These are phyloP conservation scores for Candida peoriensis DNA, from an alignment of 805 yeast genomes.

Conservation along the genomic window DNA sequence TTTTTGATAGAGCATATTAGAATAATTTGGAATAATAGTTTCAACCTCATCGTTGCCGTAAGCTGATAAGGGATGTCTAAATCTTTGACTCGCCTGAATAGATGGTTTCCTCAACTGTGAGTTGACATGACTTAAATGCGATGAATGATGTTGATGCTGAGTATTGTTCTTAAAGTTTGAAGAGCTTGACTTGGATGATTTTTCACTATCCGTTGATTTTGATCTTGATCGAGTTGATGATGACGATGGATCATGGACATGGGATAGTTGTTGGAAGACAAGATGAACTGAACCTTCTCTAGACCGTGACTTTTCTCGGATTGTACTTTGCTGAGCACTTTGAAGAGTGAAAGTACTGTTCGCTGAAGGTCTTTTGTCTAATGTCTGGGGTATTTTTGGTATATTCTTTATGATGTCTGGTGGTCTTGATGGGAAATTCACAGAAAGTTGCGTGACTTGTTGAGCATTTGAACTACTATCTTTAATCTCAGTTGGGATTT, in stretches of 20 bases:
- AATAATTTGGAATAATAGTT: neutral
- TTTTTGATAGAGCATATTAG: neutral
- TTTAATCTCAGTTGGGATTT: too few relatives aligned
- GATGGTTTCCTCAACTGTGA: neutral
- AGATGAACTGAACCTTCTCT: too few relatives aligned
- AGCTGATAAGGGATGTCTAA: neutral
- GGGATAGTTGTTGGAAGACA: too few relatives aligned
- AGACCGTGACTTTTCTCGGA: too few relatives aligned
- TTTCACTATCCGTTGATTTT: neutral
- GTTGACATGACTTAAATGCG: neutral
- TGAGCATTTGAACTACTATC: too few relatives aligned
- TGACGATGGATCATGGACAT: too few relatives aligned
- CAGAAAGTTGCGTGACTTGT: neutral
- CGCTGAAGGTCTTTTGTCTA: neutral
- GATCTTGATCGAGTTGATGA: neutral
- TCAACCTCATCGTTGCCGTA: neutral
- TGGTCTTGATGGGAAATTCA: neutral
- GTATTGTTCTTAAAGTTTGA: neutral
- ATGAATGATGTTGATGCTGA: neutral
- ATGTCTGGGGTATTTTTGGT: neutral
- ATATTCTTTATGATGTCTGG: neutral
- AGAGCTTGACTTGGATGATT: neutral
- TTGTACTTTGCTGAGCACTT: too few relatives aligned
- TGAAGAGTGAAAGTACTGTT: too few relatives aligned
- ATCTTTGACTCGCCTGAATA: neutral